These are phyloP conservation scores for Protostelium mycophagum DNA, from an alignment of 78 protist genomes.

Conservation along the genomic window DNA sequence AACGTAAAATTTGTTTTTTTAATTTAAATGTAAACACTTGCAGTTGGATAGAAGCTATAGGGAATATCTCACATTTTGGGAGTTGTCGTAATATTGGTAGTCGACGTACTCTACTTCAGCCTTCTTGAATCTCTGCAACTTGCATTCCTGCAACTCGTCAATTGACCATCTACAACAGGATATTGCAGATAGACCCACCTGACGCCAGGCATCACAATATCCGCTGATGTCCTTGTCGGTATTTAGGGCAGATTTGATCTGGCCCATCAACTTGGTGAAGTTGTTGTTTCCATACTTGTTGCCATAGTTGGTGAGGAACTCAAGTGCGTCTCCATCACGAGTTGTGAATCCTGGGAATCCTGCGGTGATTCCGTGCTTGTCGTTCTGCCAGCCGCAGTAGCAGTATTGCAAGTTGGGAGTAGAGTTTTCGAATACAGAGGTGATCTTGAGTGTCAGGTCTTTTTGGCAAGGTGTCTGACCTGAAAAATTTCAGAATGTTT, in stretches of 20 bases:
- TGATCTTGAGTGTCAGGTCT: neutral
- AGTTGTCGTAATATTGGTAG: neutral
- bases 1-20: too few species aligned
- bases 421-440: neutral
- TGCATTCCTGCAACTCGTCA: neutral
- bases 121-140: neutral
- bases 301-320: neutral
- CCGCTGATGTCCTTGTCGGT: neutral
- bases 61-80: neutral
- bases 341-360: neutral
- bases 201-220: neutral
- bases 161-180: too few species aligned
- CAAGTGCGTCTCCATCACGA: neutral
- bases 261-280: neutral
- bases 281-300: neutral
- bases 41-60: too few species aligned
- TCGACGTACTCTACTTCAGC: neutral
- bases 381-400: neutral
- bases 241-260: neutral
- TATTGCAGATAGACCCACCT: too few species aligned
- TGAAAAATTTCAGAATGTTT: neutral
- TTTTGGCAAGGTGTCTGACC: neutral
- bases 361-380: neutral
- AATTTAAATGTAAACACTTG: too few species aligned
- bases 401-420: neutral